Evolutionary conservation across 75 land plant species (phyloP), one percentile per base, ranked within the genome.

Genomic region (Picea sitchensis): DNA sequence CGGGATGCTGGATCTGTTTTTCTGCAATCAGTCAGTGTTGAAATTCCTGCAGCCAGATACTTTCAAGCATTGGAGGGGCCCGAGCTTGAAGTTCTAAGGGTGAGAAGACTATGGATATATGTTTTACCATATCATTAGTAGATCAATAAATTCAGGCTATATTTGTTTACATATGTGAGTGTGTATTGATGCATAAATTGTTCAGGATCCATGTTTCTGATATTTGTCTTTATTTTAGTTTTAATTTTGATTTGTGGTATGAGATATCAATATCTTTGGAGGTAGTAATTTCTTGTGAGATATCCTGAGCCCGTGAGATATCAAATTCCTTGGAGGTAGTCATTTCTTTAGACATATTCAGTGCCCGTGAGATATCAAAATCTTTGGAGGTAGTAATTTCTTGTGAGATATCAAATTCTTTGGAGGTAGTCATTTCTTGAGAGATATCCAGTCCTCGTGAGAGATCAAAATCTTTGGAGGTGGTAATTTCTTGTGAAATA

Each of bases 41-140:
- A n/a, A 21, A 32, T 80, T 9, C 61, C 82, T 58, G 67, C 84
- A 7, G 79, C 47, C 6, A 79, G 84, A 30, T 84, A 81, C 74
- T 81, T 69, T 31, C 75, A 84, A 61, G 83, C 86, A 7, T 59
- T 84, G 36, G 74, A 81, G 41, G 86, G 86, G 23, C 86, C 86
- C 0, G 86, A 84, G 61, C 79, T 84, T n/a, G 86, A 84, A 12
- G 79, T 82, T 26, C 71, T 81, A 15, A 82, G 56, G 79, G 86
- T 81, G 15, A 71, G 84, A 34, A 71, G 2, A 9, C 56, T 51
- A 51, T 9, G 1, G 56, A 51, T 9, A 51, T 20, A 26, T 31
- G 14, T 8, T 73, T 6, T 5, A 30, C 75, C 14, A 18, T 30
- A 30, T 20, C 1, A 8, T 30, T 36, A 9, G 12, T 51, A 51